These are phyloP conservation scores for Paramyrothecium sp. DNA, from an alignment of 2,329 filamentous ascomycete species.

Conservation along the genomic window DNA sequence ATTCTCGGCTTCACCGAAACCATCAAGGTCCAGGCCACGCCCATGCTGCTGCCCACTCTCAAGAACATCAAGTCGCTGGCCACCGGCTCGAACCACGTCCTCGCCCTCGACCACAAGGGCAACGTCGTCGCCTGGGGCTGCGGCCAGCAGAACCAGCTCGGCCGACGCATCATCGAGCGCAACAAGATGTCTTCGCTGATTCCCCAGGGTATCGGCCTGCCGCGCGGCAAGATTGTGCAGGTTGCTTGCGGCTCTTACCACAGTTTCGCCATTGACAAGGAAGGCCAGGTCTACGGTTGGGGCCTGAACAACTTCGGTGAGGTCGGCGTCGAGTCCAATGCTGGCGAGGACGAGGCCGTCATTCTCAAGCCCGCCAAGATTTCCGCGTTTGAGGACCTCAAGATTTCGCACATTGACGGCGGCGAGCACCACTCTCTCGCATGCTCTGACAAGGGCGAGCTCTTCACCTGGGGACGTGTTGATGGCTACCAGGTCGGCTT, in stretches of 20 bases:
- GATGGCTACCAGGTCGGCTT: slow-evolving; percentile 56
- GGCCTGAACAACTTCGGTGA: slow-evolving; percentile 86
- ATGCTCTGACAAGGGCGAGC: slow-evolving; percentile 53
- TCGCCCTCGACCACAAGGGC: slow-evolving; percentile 65
- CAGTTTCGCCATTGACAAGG: slow-evolving; percentile 73
- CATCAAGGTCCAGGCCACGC: slow-evolving; percentile 48
- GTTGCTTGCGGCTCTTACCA: slow-evolving; percentile 72
- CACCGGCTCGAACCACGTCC: slow-evolving; percentile 68
- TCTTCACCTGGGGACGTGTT: slow-evolving; percentile 60
- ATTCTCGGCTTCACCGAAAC: slow-evolving; percentile 62
- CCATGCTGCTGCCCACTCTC: slow-evolving; percentile 57
- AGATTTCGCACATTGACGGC: slow-evolving; percentile 68
- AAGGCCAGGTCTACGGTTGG: slow-evolving; percentile 75
- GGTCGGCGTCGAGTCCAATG: slow-evolving; percentile 63
- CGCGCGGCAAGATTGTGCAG: slow-evolving; percentile 57
- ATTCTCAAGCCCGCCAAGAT: slow-evolving; percentile 72
- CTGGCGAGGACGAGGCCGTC: slow-evolving; percentile 55
- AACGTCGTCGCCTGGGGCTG: slow-evolving; percentile 70
- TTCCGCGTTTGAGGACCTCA: slow-evolving; percentile 58
- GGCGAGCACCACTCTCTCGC: slow-evolving; percentile 73
- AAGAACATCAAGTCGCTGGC: slow-evolving; percentile 65
- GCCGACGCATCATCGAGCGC: slow-evolving; percentile 58
- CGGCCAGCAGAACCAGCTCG: slow-evolving; percentile 64
- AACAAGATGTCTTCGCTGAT: slow-evolving; percentile 61
- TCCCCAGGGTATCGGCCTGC: slow-evolving; percentile 56